phyloP scores from a whole-genome alignment of 2,329 filamentous ascomycete genomes.

The Mycosphaerella arachidis region DNA sequence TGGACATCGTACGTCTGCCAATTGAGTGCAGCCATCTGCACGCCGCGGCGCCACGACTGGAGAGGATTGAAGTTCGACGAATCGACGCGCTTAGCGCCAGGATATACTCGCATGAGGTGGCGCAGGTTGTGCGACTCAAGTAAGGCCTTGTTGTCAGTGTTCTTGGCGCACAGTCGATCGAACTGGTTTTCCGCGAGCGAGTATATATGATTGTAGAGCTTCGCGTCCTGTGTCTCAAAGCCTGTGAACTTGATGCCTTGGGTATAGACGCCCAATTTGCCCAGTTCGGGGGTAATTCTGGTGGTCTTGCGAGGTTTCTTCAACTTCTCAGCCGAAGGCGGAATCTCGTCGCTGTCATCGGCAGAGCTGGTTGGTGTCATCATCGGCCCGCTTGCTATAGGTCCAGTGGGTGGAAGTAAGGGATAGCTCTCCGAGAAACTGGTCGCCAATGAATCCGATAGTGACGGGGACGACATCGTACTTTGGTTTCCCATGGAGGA shows the following conservation, averaged over 20 bases:
- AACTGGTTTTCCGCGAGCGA: conserved; percentile 91
- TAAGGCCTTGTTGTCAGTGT: conserved; percentile 68
- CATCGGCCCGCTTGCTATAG: conserved; percentile 53
- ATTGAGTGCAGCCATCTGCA: conserved; percentile 96
- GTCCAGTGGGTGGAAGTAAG: conserved; percentile 48
- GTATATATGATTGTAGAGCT: conserved; percentile 88
- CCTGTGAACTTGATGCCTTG: conserved; percentile 75
- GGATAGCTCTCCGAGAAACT: conserved; percentile 48
- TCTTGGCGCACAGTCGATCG: conserved; percentile 70
- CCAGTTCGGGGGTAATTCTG: conserved; percentile 80
- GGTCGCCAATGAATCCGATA: conserved; percentile 50
- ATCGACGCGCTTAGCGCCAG: conserved; percentile 71
- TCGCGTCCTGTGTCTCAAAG: conserved; percentile 73
- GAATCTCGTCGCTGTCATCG: conserved; percentile 70
- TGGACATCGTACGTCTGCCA: conserved; percentile 97
- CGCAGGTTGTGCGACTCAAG: conserved; percentile 87
- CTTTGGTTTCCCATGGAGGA: conserved; percentile 55
- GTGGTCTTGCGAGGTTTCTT: conserved; percentile 65
- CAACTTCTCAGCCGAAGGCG: conserved; percentile 54
- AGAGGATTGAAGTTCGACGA: conserved; percentile 95
- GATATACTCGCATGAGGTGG: conserved; percentile 91
- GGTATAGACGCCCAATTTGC: conserved; percentile 77
- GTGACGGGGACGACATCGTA: conserved; percentile 45
- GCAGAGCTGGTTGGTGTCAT: conserved; percentile 57
- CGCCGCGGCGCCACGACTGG: conserved; percentile 87